Base-by-base conservation (phyloP, 116 monocot genomes). In the Trichopus zeylanicus region DNA sequence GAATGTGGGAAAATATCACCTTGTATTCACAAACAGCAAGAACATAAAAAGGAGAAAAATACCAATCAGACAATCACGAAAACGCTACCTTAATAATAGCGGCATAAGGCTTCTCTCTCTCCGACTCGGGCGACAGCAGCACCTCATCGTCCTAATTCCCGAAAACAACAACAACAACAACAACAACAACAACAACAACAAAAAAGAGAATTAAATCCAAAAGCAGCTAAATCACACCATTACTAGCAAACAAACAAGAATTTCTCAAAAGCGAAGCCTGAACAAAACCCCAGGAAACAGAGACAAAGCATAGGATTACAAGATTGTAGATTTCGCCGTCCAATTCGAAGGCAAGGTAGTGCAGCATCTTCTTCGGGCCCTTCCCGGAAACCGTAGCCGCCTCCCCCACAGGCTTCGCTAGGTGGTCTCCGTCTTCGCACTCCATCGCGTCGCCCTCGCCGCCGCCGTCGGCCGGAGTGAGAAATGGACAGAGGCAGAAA, bases 141-240 rank as follows among this genome's bases (percentile, higher is more conserved):
- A 93, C 93, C 0, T 88, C 69, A 74, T 93, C 93, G 56, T 88
- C 88, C 88, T 92, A 70, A 65, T 48, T 12, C n/a, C n/a, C n/a
- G n/a, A n/a, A n/a, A n/a, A n/a, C n/a, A n/a, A n/a, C n/a, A n/a
- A n/a, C n/a, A n/a, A n/a, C n/a, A n/a, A n/a, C n/a, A n/a, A n/a
- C n/a, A n/a, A n/a, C n/a, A n/a, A n/a, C n/a, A n/a, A n/a, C n/a
- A n/a, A n/a, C n/a, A n/a, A 31, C 34, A 27, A 42, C 7, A 31
- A 63, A 48, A 10, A 57, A 32, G 22, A 48, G 52, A 51, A 42
- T n/a, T n/a, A n/a, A n/a, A n/a, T n/a, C n/a, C n/a, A n/a, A n/a
- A n/a, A n/a, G n/a, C n/a, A n/a, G n/a, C n/a, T n/a, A n/a, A n/a
- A n/a, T n/a, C n/a, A n/a, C n/a, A n/a, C n/a, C n/a, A 42, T 42